phyloP scores from a whole-genome alignment of 495 filamentous ascomycete species.

The Mycothermus thermophilus region DNA sequence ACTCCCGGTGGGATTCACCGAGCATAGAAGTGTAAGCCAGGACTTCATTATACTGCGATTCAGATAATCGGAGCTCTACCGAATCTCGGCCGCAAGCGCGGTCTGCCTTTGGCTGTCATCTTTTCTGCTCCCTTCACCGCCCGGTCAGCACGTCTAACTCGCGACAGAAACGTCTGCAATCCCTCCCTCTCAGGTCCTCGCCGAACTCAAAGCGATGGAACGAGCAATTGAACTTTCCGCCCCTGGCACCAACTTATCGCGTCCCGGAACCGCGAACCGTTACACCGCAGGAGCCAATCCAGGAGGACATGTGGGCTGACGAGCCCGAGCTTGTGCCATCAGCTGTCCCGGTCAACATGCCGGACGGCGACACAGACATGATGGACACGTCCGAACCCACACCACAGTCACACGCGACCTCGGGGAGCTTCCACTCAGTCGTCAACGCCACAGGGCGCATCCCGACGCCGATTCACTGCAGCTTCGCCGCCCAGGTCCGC shows the following conservation, averaged over 20 bases:
- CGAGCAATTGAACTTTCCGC: constrained; percentile 20
- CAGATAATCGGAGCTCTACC: too few relatives aligned
- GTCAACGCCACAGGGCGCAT: constrained; percentile 28
- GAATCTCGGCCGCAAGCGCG: too few relatives aligned
- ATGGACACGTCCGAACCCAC: constrained; percentile 21
- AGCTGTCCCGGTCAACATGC: constrained; percentile 10
- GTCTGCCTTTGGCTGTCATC: too few relatives aligned
- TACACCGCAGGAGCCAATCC: constrained; percentile 21
- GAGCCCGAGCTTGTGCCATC: constrained; percentile 14
- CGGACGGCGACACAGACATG: constrained; percentile 45
- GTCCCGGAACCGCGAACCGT: constrained; percentile 13
- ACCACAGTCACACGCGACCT: constrained; percentile 1
- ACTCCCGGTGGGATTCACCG: constrained; percentile 28
- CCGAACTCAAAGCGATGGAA: constrained; percentile 27
- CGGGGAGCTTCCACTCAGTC: constrained; percentile 5
- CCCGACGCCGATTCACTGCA: constrained; percentile 41
- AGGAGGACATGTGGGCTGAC: constrained; percentile 14
- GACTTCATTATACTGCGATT: too few relatives aligned
- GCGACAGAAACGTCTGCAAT: constrained; percentile 34
- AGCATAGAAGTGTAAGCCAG: constrained; percentile 37
- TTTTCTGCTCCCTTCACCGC: too few relatives aligned
- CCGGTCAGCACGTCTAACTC: too few relatives aligned
- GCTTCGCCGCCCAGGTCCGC: constrained; percentile 32
- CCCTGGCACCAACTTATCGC: constrained; percentile 8
- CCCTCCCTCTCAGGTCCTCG: constrained; percentile 30